Conservation (phyloP, 2,329 filamentous ascomycete species). For the Colletotrichum tropicicola region DNA sequence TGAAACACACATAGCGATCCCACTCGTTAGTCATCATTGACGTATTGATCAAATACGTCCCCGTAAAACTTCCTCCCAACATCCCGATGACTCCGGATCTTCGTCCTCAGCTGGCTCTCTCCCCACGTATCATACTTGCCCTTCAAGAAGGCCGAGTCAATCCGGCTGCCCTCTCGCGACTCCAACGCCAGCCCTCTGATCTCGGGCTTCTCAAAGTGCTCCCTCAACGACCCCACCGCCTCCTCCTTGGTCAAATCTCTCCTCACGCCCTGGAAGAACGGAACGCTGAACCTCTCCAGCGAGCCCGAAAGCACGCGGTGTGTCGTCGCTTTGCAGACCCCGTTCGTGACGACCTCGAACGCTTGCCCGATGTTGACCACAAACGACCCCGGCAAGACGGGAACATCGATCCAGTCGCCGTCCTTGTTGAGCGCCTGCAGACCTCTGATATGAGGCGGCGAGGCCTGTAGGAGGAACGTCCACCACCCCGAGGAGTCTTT, state of each 20-base stretch:
- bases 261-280: conserved; percentile 60
- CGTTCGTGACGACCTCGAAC: conserved; percentile 65
- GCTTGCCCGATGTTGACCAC: conserved; percentile 68
- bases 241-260: conserved; percentile 53
- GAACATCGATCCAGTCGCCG: conserved; percentile 60
- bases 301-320: conserved; percentile 49
- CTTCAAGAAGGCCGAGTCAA: conserved; percentile 59
- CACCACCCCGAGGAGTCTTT: conserved; percentile 72
- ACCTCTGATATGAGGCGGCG: conserved; percentile 56
- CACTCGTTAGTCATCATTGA: conserved; percentile 45
- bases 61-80: conserved; percentile 57
- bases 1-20: no score
- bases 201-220: conserved; percentile 43
- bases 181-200: conserved; percentile 34
- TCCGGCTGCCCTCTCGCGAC: conserved; percentile 43
- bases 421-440: conserved; percentile 59
- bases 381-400: conserved; percentile 56
- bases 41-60: conserved; percentile 57
- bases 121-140: conserved; percentile 64
- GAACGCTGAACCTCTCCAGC: conserved; percentile 50
- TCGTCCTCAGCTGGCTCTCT: conserved; percentile 62
- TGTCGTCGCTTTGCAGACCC: conserved; percentile 62
- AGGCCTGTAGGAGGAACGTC: conserved; percentile 70
- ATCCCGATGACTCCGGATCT: conserved; percentile 59
- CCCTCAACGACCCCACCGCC: conserved; percentile 46